Evolutionary conservation across 192 early-diverging fungal genomes (phyloP), one percentile per base, ranked within the genome.

Genomic region (Backusella mclennaniae): DNA sequence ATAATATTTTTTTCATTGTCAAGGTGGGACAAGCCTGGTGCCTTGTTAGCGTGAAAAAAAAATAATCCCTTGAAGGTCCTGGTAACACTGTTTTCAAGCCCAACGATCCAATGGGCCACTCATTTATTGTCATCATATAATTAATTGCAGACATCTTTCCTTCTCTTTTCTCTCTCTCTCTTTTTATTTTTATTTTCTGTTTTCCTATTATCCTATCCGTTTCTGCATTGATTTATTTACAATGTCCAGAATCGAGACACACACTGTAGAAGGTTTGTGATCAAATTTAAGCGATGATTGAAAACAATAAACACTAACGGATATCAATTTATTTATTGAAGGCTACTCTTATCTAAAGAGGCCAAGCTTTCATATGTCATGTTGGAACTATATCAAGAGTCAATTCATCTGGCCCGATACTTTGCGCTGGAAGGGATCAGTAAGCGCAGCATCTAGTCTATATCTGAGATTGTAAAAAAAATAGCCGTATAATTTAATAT

Each of bases 351-450:
- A 71, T 49, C 42, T 71, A 9, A 29, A 71, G 9, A 71, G 35
- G 17, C 70, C 70, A 21, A 49, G 23, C 1, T 6, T 49, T 6
- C 8, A 44, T 36, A 29, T 14, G 8, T 33, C 4, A 41, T n/a
- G 44, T 21, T 67, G 66, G 66, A 39, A 29, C 1, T 78, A 78
- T 23, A 36, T 73, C 3, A 26, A 73, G 8, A 31, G 44, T 29
- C 77, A 78, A 29, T 71, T 73, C 6, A 2, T 29, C 49, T 81
- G 74, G 74, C 81, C 81, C 7, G 81, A 83, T 46, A 67, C 70
- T 26, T 41, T 83, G 36, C 59, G 77, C 8, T 83, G 81, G 77
- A 75, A 71, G 49, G 81, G 81, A 49, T 79, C 77, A 33, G 81
- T 83, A 49, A 76, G 46, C 67, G 39, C 19, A 36, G 6, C 35